Conservation (phyloP, 2,329 filamentous ascomycete genomes). For the Trichoderma sp. region DNA sequence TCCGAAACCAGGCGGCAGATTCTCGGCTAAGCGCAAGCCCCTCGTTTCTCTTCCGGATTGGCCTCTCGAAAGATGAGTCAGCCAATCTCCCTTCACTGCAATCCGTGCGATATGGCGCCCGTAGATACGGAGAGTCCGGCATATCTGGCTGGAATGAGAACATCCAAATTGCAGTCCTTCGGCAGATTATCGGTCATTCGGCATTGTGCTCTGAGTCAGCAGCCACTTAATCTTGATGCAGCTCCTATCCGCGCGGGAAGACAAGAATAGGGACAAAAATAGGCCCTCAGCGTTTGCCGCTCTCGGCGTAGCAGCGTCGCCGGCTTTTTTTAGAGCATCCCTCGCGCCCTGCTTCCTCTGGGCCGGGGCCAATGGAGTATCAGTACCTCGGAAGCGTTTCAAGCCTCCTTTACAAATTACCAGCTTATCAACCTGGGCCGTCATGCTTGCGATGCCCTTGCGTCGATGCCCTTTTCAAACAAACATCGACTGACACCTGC, state of each 20-base stretch:
- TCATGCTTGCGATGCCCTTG: slow-evolving; percentile 1
- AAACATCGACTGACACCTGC: not conserved
- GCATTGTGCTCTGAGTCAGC: not conserved
- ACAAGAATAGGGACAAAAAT: not conserved
- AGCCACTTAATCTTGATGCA: not conserved
- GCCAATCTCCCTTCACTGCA: not conserved
- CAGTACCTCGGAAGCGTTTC: slow-evolving; percentile 16
- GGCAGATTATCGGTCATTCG: not conserved
- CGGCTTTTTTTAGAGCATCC: not conserved
- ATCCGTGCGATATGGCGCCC: not conserved
- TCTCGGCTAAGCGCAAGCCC: slow-evolving; percentile 9
- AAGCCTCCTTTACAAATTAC: slow-evolving; percentile 11
- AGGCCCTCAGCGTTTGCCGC: not conserved
- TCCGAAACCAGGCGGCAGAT: slow-evolving; percentile 35
- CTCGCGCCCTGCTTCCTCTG: slow-evolving; percentile 17
- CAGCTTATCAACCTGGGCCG: slow-evolving; percentile 18
- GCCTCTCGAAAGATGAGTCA: not conserved
- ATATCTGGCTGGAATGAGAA: not conserved
- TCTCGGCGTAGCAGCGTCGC: not conserved
- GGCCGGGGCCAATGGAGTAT: slow-evolving; percentile 14
- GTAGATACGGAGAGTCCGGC: not conserved
- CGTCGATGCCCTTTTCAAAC: slow-evolving; percentile 1
- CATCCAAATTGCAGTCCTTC: not conserved
- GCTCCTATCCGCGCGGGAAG: not conserved
- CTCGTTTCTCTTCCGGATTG: not conserved